Evolutionary conservation across 768 basidiomycete species (phyloP).

Genomic region (Tulasnella sp.): DNA sequence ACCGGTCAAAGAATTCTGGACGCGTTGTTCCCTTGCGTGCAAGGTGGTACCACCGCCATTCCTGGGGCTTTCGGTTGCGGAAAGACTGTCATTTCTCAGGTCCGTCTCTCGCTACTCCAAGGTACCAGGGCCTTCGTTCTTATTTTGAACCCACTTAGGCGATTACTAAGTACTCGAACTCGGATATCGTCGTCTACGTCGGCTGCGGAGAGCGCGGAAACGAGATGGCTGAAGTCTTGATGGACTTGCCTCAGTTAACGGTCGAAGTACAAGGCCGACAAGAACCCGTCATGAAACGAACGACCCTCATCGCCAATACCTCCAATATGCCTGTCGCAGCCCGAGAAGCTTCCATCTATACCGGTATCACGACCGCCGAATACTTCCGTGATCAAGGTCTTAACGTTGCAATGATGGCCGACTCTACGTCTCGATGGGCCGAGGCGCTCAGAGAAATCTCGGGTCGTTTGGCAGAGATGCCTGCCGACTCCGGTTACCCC

Average conservation of each 20-base stretch:
- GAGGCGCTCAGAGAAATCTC: conserved; percentile 99
- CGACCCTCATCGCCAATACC: conserved; percentile 96
- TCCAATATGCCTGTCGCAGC: conserved; percentile 99
- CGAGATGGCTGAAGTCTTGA: conserved; percentile 91
- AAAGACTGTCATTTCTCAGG: conserved; percentile 95
- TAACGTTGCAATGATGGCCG: conserved; percentile 99
- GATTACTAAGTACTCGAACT: conserved; percentile 96
- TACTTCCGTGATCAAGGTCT: conserved; percentile 99
- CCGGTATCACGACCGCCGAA: conserved; percentile 96
- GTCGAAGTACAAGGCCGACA: conserved; percentile 87
- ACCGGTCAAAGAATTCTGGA: conserved; percentile 98
- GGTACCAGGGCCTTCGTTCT: neutral
- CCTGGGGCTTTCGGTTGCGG: conserved; percentile 99
- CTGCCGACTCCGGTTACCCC: conserved; percentile 98
- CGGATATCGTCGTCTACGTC: conserved; percentile 98
- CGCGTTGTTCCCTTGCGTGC: conserved; percentile 96
- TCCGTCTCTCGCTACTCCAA: neutral
- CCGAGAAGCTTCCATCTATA: conserved; percentile 98
- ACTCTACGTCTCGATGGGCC: conserved; percentile 98
- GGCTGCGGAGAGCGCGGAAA: conserved; percentile 99
- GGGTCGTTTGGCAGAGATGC: conserved; percentile 98
- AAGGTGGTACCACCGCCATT: conserved; percentile 94
- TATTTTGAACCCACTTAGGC: conserved; percentile 37
- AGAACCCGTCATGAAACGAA: conserved; percentile 99
- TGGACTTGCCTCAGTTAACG: conserved; percentile 87